These are phyloP conservation scores for Eimeria necatrix DNA, from an alignment of 169 alveolate species.

Conservation along the genomic window DNA sequence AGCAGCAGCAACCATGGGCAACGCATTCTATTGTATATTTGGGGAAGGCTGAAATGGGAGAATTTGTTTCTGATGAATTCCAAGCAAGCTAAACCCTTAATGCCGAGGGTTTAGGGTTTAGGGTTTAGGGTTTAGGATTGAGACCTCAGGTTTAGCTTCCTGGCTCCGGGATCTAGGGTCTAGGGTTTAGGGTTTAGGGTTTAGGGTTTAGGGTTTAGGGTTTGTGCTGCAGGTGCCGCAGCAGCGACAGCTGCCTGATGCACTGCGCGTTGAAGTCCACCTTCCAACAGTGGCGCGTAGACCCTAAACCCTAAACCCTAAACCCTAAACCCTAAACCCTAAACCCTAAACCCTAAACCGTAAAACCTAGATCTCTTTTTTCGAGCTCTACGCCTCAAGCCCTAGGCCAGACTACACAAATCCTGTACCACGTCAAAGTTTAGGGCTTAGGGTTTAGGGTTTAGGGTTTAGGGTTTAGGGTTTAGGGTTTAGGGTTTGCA, in stretches of 20 bases:
- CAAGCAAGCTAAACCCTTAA: not conserved
- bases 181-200: too few relatives aligned
- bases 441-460: slow-evolving; percentile 33
- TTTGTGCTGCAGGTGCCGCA: not conserved
- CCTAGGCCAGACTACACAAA: too few relatives aligned
- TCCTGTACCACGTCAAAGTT: too few relatives aligned
- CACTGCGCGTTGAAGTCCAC: slow-evolving; percentile 12
- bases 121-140: not conserved
- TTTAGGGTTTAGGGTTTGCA: slow-evolving; percentile 11
- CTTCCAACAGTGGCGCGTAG: not conserved
- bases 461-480: slow-evolving; percentile 31
- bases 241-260: not conserved
- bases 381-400: too few relatives aligned
- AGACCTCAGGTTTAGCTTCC: not conserved
- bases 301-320: slow-evolving; percentile 31
- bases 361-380: not conserved
- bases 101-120: slow-evolving; percentile 31
- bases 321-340: slow-evolving; percentile 19
- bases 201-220: slow-evolving; percentile 19
- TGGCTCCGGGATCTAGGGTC: too few relatives aligned
- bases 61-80: slow-evolving; percentile 3
- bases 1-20: slow-evolving; percentile 34
- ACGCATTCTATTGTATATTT: slow-evolving; percentile 4
- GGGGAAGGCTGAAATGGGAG: slow-evolving; percentile 3
- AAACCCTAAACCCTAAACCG: not conserved